phyloP scores from a whole-genome alignment of 352 stramenopile species.

The Phytophthora multivora region DNA sequence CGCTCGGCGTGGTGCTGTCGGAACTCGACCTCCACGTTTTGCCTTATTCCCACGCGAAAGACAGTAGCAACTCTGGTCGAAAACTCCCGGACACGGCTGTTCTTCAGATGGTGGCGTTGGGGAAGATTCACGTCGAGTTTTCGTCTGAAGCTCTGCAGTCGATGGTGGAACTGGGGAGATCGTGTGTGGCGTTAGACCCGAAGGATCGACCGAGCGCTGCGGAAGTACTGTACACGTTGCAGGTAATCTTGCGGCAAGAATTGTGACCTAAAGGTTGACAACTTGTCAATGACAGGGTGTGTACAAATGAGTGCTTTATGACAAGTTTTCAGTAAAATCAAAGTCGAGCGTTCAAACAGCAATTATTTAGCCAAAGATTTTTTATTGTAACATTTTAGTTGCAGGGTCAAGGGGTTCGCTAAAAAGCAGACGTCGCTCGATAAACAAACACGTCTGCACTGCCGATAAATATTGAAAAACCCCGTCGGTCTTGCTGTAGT shows the following conservation, averaged over 20 bases:
- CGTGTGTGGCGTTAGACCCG: constrained; percentile 34
- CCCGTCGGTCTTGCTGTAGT: not conserved
- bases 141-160: constrained; percentile 19
- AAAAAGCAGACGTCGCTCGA: constrained; percentile 1
- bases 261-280: not conserved
- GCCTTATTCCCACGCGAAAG: constrained; percentile 33
- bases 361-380: not conserved
- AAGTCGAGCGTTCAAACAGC: too few species aligned
- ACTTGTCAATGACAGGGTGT: not conserved
- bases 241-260: constrained; percentile 16
- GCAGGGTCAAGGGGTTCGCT: not conserved
- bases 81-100: constrained; percentile 25
- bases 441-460: constrained; percentile 6
- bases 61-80: constrained; percentile 10
- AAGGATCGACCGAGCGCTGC: constrained; percentile 36
- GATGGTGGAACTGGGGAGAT: constrained; percentile 26
- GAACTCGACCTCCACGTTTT: constrained; percentile 35
- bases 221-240: constrained; percentile 32
- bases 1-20: constrained; percentile 35
- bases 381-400: constrained; percentile 20
- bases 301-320: not conserved
- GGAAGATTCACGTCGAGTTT: constrained; percentile 42
- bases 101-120: constrained; percentile 40
- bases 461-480: constrained; percentile 39
- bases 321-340: too few species aligned